These are phyloP conservation scores for Lachancea sp. DNA, from an alignment of 805 yeast genomes.

Conservation along the genomic window DNA sequence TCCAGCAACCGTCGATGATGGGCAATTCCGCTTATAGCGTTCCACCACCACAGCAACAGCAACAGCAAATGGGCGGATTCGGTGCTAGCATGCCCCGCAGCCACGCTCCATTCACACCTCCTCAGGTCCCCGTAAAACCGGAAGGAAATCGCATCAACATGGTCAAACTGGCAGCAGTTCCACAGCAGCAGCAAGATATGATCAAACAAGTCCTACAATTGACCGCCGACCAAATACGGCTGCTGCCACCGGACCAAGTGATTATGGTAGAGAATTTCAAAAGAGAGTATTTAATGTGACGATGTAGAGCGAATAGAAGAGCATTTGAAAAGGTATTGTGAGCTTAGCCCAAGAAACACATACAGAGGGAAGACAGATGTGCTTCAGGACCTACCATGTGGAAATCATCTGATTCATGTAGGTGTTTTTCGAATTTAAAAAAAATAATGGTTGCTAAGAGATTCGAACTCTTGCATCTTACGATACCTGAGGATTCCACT, in stretches of 20 bases:
- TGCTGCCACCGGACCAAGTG: slow-evolving; percentile 8
- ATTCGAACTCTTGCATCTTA: slow-evolving; percentile 34
- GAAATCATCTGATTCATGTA: too few relatives aligned
- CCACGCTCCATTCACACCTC: slow-evolving; percentile 7
- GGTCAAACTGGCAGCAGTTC: slow-evolving; percentile 44
- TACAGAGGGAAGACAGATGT: too few relatives aligned
- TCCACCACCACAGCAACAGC: slow-evolving; percentile 3
- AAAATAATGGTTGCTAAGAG: slow-evolving; percentile 31
- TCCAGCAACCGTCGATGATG: slow-evolving; percentile 13
- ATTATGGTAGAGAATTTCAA: slow-evolving; percentile 10
- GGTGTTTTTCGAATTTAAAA: slow-evolving; percentile 3
- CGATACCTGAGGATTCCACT: slow-evolving; percentile 30
- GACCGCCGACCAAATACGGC: slow-evolving; percentile 7
- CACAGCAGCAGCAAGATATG: slow-evolving; percentile 52
- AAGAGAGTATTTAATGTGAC: slow-evolving; percentile 7
- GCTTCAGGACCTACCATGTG: too few relatives aligned
- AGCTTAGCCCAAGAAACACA: too few relatives aligned
- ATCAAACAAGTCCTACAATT: slow-evolving; percentile 25
- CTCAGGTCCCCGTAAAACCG: slow-evolving; percentile 12
- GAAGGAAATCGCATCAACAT: slow-evolving; percentile 40
- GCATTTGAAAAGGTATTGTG: background rate
- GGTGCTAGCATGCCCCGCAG: slow-evolving; percentile 7
- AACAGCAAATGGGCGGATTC: background rate
- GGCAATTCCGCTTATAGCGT: slow-evolving; percentile 8
- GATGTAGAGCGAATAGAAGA: background rate